These are phyloP conservation scores for Baorangia bicolor DNA, from an alignment of 768 basidiomycete genomes.

Conservation along the genomic window DNA sequence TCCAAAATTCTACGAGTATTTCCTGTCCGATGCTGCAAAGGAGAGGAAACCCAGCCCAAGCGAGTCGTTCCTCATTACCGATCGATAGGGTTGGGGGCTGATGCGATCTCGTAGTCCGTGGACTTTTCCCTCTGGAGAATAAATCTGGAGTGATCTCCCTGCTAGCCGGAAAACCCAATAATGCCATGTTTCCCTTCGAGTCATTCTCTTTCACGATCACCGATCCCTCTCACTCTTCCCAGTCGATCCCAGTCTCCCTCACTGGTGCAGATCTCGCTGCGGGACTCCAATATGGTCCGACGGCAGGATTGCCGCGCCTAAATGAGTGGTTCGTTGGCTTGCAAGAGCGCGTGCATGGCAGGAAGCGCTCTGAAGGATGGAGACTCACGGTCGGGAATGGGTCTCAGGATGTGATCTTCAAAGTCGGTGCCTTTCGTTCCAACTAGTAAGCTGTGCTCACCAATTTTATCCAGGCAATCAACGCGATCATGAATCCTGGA, in stretches of 20 bases:
- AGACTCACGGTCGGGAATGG: conserved; percentile 74
- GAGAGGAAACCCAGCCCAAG: conserved; percentile 63
- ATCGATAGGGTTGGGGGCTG: neutral
- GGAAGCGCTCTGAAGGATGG: conserved; percentile 68
- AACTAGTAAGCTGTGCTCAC: conserved; percentile 3
- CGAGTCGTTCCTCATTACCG: conserved; percentile 29
- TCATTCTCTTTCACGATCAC: conserved; percentile 66
- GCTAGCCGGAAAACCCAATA: conserved; percentile 91
- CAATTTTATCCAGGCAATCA: conserved; percentile 53
- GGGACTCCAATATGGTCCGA: conserved; percentile 77
- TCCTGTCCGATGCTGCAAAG: conserved; percentile 63
- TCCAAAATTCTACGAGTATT: conserved; percentile 51
- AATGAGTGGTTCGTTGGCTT: conserved; percentile 68
- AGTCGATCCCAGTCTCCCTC: conserved; percentile 53
- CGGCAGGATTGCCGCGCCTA: conserved; percentile 64
- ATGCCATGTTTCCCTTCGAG: conserved; percentile 87
- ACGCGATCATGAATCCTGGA: conserved; percentile 70
- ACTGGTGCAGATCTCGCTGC: conserved; percentile 57
- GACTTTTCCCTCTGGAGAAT: conserved; percentile 76
- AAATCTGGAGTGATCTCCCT: conserved; percentile 77
- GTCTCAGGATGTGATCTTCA: conserved; percentile 87
- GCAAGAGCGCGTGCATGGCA: conserved; percentile 68
- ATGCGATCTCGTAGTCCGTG: conserved; percentile 46
- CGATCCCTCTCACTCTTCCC: conserved; percentile 44
- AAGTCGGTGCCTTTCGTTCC: conserved; percentile 44